phyloP scores from a whole-genome alignment of 163 green algal genomes.

The Chlorella variabilis region DNA sequence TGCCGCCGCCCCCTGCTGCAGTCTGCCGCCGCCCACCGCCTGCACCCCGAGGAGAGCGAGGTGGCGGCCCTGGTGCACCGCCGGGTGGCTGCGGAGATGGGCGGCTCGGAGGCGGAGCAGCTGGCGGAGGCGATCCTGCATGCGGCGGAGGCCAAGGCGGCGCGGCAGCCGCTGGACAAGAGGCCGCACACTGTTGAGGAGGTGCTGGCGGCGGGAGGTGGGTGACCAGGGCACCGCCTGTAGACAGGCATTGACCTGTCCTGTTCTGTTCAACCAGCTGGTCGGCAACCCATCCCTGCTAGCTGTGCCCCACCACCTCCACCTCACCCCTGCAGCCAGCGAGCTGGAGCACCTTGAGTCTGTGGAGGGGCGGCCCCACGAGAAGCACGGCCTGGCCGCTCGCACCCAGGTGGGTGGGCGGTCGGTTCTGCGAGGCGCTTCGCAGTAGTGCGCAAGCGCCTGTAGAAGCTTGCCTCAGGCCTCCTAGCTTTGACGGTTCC shows the following conservation, averaged over 20 bases:
- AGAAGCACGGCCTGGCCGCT: constrained; percentile 3
- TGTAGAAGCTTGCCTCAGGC: no score
- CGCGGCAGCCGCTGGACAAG: constrained; percentile 15
- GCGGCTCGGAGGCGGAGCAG: neutral
- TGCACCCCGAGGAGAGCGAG: constrained; percentile 24
- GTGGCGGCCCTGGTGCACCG: constrained; percentile 18
- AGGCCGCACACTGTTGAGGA: constrained; percentile 23
- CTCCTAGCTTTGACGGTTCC: no score
- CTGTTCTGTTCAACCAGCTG: no score
- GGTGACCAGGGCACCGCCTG: no score
- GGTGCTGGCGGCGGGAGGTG: constrained; percentile 16
- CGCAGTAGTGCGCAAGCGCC: no score
- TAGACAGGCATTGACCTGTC: no score
- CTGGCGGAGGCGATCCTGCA: constrained; percentile 13
- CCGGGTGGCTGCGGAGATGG: constrained; percentile 5
- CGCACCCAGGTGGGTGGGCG: neutral
- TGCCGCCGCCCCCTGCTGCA: no score
- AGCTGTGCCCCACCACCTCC: no score
- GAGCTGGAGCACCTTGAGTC: constrained; percentile 25
- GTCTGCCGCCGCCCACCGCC: constrained; percentile 24
- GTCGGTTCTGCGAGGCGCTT: no score
- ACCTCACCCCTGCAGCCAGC: neutral
- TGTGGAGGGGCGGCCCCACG: neutral
- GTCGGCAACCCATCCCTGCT: no score
- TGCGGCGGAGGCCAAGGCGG: constrained; percentile 9